Base-by-base conservation (phyloP, 2,329 filamentous ascomycete species). In the Talaromyces verruculosus region DNA sequence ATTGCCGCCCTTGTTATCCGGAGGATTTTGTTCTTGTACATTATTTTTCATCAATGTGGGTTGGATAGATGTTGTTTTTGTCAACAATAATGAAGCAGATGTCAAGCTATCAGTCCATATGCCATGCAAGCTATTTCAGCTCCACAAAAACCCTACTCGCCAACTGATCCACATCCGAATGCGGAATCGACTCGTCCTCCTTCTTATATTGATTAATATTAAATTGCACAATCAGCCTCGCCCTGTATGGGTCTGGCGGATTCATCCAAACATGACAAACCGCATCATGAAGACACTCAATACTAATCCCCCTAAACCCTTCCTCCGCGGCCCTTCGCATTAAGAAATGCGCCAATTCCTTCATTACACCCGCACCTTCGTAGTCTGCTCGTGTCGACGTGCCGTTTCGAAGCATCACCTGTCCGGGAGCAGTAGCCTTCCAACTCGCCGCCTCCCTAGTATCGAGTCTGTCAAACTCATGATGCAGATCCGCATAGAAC, bases 371-470 rank as follows among this genome's bases (percentile, higher is more conserved):
- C 28, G 72, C 22, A 6, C 76, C 74, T 53, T 75, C 76, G 41
- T 78, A 78, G n/a, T 78, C 76, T 4, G 66, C 67, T 10, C 77
- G 73, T 33, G 76, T 79, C 35, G 71, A 69, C 8, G 77, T 79
- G 13, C 75, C 75, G 65, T 77, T 78, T 17, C 77, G 75, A 65
- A 77, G 68, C 17, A 80, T 64, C 1, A 79, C 73, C 67, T 78
- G 69, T 0, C 70, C 65, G 0, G 67, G 69, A 2, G 64, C 73
- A 2, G 69, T 75, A 0, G 77, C 64, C 53, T 72, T 67, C 74
- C 73, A 78, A 25, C 64, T 67, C 1, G 66, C 10, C 7, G n/a
- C 10, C 3, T 57, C 68, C 0, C 71, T 68, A 35, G 75, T 71
- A 2, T 64, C 64, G 10, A 61, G 59, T 22, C 19, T 35, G 2